These are phyloP conservation scores for Caloboletus inedulis DNA, from an alignment of 1,284 basidiomycete genomes.

Conservation along the genomic window DNA sequence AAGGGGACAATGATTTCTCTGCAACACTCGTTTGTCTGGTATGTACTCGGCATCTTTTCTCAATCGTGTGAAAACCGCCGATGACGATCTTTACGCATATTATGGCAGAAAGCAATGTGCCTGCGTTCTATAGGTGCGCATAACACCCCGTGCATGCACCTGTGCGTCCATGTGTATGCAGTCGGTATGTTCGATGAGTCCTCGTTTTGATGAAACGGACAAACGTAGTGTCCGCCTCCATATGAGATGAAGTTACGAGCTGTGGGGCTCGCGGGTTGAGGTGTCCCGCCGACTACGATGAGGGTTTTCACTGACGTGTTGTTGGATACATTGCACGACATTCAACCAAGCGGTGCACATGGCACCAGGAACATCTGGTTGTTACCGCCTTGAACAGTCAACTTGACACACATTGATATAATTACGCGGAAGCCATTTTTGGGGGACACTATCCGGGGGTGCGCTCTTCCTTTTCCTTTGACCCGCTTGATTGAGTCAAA, in stretches of 20 bases:
- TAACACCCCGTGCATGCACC: too few relatives aligned
- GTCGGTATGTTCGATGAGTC: slow-evolving; percentile 10
- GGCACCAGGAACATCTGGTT: background rate
- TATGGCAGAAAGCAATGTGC: slow-evolving; percentile 20
- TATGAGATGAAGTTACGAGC: slow-evolving; percentile 5
- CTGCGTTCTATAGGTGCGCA: slow-evolving; percentile 13
- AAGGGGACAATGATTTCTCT: slow-evolving; percentile 1
- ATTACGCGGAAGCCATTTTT: slow-evolving; percentile 9
- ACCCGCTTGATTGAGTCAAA: slow-evolving; percentile 12
- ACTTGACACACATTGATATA: slow-evolving; percentile 12
- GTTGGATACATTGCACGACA: slow-evolving; percentile 6
- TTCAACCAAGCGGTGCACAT: slow-evolving; percentile 1
- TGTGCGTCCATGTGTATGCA: slow-evolving; percentile 14
- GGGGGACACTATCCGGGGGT: slow-evolving; percentile 4
- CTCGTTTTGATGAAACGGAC: slow-evolving; percentile 27
- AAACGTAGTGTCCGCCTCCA: slow-evolving; percentile 1
- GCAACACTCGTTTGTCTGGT: slow-evolving; percentile 1
- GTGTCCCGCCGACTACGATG: background rate
- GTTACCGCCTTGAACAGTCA: slow-evolving; percentile 4
- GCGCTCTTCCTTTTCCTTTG: slow-evolving; percentile 6
- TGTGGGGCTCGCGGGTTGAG: slow-evolving; percentile 1
- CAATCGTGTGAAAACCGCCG: slow-evolving; percentile 8
- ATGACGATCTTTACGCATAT: slow-evolving; percentile 19
- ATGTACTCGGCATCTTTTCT: slow-evolving; percentile 9
- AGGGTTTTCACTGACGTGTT: slow-evolving; percentile 1